These are phyloP conservation scores for Aristolochia fimbriata DNA, from an alignment of 164 flowering plant species.

Conservation along the genomic window DNA sequence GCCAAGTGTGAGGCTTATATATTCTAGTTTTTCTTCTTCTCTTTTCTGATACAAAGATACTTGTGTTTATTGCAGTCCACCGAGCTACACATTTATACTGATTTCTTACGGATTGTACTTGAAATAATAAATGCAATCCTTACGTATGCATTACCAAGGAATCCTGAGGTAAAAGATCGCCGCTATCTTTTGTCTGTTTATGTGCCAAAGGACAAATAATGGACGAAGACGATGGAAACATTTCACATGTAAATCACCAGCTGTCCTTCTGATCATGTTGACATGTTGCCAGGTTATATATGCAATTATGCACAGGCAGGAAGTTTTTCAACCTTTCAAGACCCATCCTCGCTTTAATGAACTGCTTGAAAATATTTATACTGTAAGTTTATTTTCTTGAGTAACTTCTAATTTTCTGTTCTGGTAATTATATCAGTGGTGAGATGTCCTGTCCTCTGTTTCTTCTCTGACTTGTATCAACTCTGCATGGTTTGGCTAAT, in stretches of 20 bases:
- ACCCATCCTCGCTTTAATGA: conserved; percentile 89
- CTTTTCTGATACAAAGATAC: not conserved
- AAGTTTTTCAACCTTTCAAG: conserved; percentile 87
- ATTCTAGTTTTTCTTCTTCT: no score
- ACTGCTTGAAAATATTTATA: conserved; percentile 82
- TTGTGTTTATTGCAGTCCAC: conserved; percentile 48
- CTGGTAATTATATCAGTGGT: no score
- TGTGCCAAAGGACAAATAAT: not conserved
- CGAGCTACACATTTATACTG: conserved; percentile 84
- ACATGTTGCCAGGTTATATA: conserved; percentile 62
- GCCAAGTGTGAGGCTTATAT: no score
- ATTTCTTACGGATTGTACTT: conserved; percentile 85
- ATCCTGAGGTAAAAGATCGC: conserved; percentile 68
- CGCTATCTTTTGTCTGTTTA: not conserved
- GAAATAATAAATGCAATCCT: conserved; percentile 88
- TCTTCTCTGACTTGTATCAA: no score
- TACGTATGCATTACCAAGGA: conserved; percentile 84
- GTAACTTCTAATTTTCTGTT: no score
- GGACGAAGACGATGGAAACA: not conserved
- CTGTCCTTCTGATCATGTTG: not conserved
- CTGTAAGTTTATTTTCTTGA: conserved; percentile 25
- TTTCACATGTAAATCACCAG: not conserved
- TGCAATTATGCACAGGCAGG: conserved; percentile 94
- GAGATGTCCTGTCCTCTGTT: no score
- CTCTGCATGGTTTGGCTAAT: not conserved